Evolutionary conservation across 1,139 yeast species (phyloP).

Genomic region (Saccharomyces pastorianus): DNA sequence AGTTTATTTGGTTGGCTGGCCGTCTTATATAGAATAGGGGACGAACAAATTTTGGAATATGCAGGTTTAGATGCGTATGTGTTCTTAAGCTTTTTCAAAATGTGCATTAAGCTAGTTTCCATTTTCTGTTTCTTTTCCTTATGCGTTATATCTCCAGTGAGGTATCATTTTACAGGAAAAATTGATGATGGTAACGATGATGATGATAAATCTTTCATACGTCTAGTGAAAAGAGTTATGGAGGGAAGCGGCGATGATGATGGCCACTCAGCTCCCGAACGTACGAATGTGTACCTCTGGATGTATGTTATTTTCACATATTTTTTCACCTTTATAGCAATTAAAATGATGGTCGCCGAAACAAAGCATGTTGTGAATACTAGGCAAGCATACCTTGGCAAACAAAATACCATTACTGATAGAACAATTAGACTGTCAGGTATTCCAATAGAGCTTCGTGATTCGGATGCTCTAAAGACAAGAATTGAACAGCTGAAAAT

Average conservation of each 20-base stretch:
- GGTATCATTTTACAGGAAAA: slow-evolving; percentile 60
- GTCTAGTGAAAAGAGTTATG: background rate
- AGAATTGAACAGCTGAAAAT: slow-evolving; percentile 73
- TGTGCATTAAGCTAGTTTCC: slow-evolving; percentile 53
- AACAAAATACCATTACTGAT: slow-evolving; percentile 86
- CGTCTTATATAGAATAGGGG: slow-evolving; percentile 54
- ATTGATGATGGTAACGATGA: slow-evolving; percentile 39
- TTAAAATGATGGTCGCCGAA: slow-evolving; percentile 54
- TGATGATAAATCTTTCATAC: background rate
- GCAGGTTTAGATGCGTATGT: slow-evolving; percentile 95
- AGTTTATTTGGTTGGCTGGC: slow-evolving; percentile 76
- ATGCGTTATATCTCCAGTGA: slow-evolving; percentile 54
- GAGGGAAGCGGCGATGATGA: slow-evolving; percentile 13
- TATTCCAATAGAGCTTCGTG: slow-evolving; percentile 72
- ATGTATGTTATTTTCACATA: slow-evolving; percentile 83
- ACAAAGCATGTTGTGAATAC: slow-evolving; percentile 65
- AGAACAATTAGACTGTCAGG: slow-evolving; percentile 85
- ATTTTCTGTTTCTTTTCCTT: slow-evolving; percentile 51
- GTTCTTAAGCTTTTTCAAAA: slow-evolving; percentile 63
- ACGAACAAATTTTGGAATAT: slow-evolving; percentile 69
- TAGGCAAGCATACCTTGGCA: slow-evolving; percentile 77
- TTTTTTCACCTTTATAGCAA: slow-evolving; percentile 64
- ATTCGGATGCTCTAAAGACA: slow-evolving; percentile 55
- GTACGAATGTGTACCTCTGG: slow-evolving; percentile 43
- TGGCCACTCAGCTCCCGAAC: slow-evolving; percentile 22